These are phyloP conservation scores for Pyrenochaeta sp. DNA, from an alignment of 2,329 filamentous ascomycete genomes.

Conservation along the genomic window DNA sequence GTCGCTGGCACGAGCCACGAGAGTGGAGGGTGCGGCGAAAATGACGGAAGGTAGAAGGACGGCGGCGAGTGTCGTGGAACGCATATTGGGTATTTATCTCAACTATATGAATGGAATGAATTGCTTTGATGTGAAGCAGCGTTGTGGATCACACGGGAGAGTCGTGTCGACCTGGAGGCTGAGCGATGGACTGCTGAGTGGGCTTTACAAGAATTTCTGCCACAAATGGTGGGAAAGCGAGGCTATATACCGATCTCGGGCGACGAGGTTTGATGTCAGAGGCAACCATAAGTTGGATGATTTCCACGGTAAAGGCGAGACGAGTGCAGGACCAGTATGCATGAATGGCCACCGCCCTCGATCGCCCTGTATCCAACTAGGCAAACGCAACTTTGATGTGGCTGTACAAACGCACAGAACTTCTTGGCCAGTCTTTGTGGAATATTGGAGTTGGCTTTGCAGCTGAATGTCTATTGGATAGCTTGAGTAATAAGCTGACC, in stretches of 20 bases:
- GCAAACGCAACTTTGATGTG: slow-evolving; percentile 2
- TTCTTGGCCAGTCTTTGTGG: slow-evolving; percentile 3
- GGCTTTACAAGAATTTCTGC: background rate
- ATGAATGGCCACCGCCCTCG: background rate
- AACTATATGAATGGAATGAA: no score
- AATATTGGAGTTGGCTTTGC: slow-evolving; percentile 4
- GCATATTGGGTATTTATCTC: slow-evolving; percentile 14
- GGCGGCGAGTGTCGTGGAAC: slow-evolving; percentile 12
- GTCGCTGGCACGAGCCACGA: slow-evolving; percentile 14
- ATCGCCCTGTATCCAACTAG: background rate
- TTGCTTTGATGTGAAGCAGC: no score
- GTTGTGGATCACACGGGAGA: no score
- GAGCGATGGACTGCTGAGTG: background rate
- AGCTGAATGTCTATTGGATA: slow-evolving; percentile 15
- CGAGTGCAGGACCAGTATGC: background rate
- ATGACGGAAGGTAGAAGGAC: slow-evolving; percentile 28
- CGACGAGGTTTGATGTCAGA: background rate
- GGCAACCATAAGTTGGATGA: no score
- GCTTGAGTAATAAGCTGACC: slow-evolving; percentile 20
- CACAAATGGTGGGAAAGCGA: background rate
- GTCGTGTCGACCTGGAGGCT: background rate
- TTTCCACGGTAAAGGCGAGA: background rate
- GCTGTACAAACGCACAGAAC: slow-evolving; percentile 3
- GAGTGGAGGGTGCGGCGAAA: slow-evolving; percentile 24
- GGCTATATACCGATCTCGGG: background rate